Base-by-base conservation (phyloP, 2,329 filamentous ascomycete genomes). In the Fonsecaea pugnacius region DNA sequence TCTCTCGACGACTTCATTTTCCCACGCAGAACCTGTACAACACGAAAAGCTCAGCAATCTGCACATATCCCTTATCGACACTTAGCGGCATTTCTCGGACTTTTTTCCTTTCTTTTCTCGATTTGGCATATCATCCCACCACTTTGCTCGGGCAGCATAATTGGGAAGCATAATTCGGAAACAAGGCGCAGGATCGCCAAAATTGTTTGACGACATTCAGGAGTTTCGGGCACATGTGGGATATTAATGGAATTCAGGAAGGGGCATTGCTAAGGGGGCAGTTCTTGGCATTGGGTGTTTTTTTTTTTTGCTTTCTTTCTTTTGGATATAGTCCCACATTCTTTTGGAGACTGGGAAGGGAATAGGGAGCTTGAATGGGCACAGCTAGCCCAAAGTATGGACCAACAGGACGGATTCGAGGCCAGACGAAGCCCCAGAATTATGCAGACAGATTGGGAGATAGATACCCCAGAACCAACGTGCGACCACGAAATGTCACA, bases 11-110 rank as follows among this genome's bases (percentile, higher is more conserved):
- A 24, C 30, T 53, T 74, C 75, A 84, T 70, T 85, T 85, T 70
- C 83, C 83, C 46, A 86, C 83, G 72, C 84, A 86, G 66, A 86
- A 86, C 67, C 83, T 85, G 70, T 58, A 67, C 64, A 60, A 18
- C 63, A 58, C 36, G 55, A 72, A 52, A 66, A 55, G 51, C 55
- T 27, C 14, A 53, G 40, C 38, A 57, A 57, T 63, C 60, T 63
- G 64, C 64, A 53, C 27, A 38, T 60, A 52, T 63, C 52, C 40
- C 8, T 62, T 35, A 30, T 33, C 35, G 33, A 38, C 54, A 38
- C 24, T 65, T 56, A 66, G 56, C 67, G 67, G 65, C 65, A 66
- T 69, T 58, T 54, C 9, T 33, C 14, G 36, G 46, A 27, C 18
- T 24, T 35, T 12, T 21, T 12, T 51, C 40, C 30, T 54, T 50